Evolutionary conservation across 139 green algal genomes (phyloP).

Genomic region (Tetratostichococcus sp.): DNA sequence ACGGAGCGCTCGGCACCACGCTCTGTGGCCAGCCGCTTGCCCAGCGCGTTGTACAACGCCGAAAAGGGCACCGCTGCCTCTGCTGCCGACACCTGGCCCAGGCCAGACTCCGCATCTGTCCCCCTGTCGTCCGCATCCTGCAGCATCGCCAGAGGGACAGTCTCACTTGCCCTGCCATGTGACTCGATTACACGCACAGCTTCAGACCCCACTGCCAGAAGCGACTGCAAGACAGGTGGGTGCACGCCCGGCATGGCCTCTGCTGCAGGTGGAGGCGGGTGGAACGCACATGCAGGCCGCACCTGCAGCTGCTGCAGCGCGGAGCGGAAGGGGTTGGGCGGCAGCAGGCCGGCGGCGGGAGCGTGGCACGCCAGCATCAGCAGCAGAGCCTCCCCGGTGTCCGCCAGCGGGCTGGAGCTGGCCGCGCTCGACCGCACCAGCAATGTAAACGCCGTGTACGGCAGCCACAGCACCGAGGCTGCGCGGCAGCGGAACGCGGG

Average conservation of each 20-base stretch:
- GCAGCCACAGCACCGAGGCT: constrained; percentile 59
- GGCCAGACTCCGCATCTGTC: constrained; percentile 16
- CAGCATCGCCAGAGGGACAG: not conserved
- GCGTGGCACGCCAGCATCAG: constrained; percentile 61
- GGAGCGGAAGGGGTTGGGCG: constrained; percentile 50
- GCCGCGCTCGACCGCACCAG: constrained; percentile 27
- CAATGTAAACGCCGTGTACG: constrained; percentile 50
- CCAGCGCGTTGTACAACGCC: constrained; percentile 38
- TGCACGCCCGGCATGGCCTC: too few relatives aligned
- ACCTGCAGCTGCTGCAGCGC: constrained; percentile 36
- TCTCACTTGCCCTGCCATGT: too few relatives aligned
- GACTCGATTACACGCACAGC: too few relatives aligned
- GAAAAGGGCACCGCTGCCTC: constrained; percentile 20
- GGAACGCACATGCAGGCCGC: too few relatives aligned
- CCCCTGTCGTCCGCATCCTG: constrained; percentile 18
- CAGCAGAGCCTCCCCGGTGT: constrained; percentile 46
- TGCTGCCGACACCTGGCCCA: not conserved
- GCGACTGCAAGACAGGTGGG: too few relatives aligned
- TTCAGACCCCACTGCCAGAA: too few relatives aligned
- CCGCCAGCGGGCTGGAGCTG: constrained; percentile 41
- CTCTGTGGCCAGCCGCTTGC: constrained; percentile 27
- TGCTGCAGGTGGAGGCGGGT: too few relatives aligned
- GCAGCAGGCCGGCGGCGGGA: constrained; percentile 6
- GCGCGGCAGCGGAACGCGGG: constrained; percentile 8
- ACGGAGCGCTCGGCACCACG: constrained; percentile 41